Evolutionary conservation across 2,329 filamentous ascomycete genomes (phyloP), one percentile per base, ranked within the genome.

Genomic region (Rosellinia necatrix): DNA sequence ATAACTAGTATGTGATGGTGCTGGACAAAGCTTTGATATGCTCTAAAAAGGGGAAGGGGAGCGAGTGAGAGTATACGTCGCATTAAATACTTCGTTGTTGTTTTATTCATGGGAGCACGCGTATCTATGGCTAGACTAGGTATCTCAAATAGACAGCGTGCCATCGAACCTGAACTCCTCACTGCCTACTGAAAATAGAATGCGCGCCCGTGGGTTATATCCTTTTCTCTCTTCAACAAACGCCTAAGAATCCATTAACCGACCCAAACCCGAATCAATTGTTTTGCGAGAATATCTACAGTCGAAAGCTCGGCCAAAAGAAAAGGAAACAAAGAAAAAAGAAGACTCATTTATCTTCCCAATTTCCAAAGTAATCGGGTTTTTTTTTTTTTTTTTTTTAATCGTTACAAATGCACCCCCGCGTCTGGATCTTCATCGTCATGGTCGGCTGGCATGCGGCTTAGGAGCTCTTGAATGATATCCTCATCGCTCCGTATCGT

Each of bases 341-440:
- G 24, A 24, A 6, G 13, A 34, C 19, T 4, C 7, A 7, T 37
- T 41, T 24, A 32, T 15, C 13, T 21, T 17, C 38, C 12, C 17
- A 34, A 30, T 25, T 30, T 27, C 21, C 17, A 9, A 40, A 15
- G 13, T n/a, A n/a, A n/a, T n/a, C n/a, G n/a, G n/a, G n/a, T n/a
- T n/a, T n/a, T n/a, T n/a, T n/a, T n/a, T n/a, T n/a, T n/a, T n/a
- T n/a, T n/a, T n/a, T n/a, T n/a, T n/a, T n/a, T n/a, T n/a, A n/a
- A n/a, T n/a, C n/a, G n/a, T 15, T 69, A 89, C 41, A 89, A 71
- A 73, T 89, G 84, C 75, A 89, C 76, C 1, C 86, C 86, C 17
- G 78, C 81, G 3, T 85, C 79, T 10, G 62, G 42, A 49, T 77
- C 75, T 7, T 79, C 77, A 19, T 76, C 76, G 6, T 76, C 76